A percentile compares a stretch with the other conserved stretches of the same genome.
Conservation (phyloP, 257 asterid genomes). For the Ajuga chamaepitys region DNA sequence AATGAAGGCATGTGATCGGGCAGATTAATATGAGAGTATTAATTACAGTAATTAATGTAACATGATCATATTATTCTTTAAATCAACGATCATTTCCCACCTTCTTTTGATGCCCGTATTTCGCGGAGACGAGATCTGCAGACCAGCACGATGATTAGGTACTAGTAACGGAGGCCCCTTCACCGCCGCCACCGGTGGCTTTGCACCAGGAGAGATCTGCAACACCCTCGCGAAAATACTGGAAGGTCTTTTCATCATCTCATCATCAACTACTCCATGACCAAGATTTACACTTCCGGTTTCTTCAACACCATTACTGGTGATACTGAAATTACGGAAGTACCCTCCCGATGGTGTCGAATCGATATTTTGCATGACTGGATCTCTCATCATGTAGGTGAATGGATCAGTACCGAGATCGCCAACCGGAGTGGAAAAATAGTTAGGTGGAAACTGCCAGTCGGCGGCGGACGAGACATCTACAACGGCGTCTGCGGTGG, state of each 20-base stretch:
- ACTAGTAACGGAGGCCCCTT: slow-evolving; percentile 11
- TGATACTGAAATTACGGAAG: not conserved
- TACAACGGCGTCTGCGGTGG: slow-evolving; percentile 21
- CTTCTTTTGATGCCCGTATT: slow-evolving; percentile 83
- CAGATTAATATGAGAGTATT: not conserved
- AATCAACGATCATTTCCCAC: slow-evolving; percentile 24
- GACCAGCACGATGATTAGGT: slow-evolving; percentile 27
- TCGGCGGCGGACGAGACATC: not conserved
- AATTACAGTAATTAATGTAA: slow-evolving; percentile 3
- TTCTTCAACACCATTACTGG: too few species aligned
- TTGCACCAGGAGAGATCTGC: slow-evolving; percentile 56
- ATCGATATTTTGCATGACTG: slow-evolving; percentile 30
- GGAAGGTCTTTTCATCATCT: slow-evolving; percentile 19
- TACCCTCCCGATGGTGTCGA: slow-evolving; percentile 16
- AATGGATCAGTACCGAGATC: slow-evolving; percentile 85
- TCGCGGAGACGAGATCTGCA: slow-evolving; percentile 95
- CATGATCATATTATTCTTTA: not conserved
- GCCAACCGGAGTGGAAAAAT: slow-evolving; percentile 21
- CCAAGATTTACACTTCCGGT: not conserved
- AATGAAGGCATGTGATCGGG: slow-evolving; percentile 21
- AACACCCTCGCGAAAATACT: slow-evolving; percentile 57
- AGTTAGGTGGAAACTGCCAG: slow-evolving; percentile 46
- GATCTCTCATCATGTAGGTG: slow-evolving; percentile 45
- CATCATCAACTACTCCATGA: slow-evolving; percentile 24
- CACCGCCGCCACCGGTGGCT: slow-evolving; percentile 13